phyloP scores from a whole-genome alignment of 2,329 filamentous ascomycete species.

The Penicillium hordei region DNA sequence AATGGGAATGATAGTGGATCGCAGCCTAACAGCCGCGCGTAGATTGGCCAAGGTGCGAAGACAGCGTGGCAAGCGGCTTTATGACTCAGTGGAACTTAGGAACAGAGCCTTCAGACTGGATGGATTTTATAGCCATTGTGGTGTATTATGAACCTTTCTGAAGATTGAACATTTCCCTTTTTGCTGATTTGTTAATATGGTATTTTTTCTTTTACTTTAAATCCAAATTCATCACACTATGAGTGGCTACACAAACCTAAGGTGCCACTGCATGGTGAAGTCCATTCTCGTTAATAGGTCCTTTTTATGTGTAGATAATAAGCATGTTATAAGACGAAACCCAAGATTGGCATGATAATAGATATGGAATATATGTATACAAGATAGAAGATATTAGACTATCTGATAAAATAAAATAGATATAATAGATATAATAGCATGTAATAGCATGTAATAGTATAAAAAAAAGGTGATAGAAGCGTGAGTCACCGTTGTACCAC shows the following conservation, averaged over 20 bases:
- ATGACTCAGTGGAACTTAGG: constrained; percentile 9
- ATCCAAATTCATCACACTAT: not conserved
- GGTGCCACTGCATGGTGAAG: not conserved
- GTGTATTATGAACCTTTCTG: not conserved
- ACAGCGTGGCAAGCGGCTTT: constrained; percentile 19
- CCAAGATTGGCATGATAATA: not conserved
- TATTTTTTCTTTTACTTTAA: not conserved
- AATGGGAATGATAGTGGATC: constrained; percentile 4
- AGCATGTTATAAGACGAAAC: not conserved
- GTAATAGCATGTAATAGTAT: not conserved
- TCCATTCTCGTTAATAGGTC: not conserved
- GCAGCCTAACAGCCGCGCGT: constrained; percentile 2
- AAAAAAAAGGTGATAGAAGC: not conserved
- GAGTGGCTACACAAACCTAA: constrained; percentile 1
- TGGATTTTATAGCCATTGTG: not conserved
- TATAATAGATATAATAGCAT: not conserved
- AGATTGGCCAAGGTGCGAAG: constrained; percentile 8
- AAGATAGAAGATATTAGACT: too few relatives aligned
- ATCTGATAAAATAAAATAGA: not conserved
- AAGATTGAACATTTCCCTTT: not conserved
- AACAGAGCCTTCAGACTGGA: not conserved
- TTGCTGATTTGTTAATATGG: not conserved
- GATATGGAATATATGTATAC: not conserved
- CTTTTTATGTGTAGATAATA: not conserved
- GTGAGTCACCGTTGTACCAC: constrained; percentile 13